These are phyloP conservation scores for Pontederia crassipes DNA, from an alignment of 176 grass and related monocot genomes.

Conservation along the genomic window DNA sequence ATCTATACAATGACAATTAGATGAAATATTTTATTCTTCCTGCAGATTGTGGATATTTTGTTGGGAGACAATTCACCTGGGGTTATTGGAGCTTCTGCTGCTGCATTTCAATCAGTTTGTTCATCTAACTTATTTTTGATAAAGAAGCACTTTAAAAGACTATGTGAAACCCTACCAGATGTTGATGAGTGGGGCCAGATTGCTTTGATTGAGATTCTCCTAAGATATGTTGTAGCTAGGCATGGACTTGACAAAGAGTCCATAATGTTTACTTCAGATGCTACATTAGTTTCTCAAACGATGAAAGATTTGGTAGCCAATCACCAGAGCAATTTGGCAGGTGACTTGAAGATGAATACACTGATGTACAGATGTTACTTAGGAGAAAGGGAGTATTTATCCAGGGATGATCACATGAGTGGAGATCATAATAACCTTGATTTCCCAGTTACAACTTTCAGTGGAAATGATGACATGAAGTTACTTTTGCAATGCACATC, in stretches of 20 bases:
- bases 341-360: constrained; percentile 28
- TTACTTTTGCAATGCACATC: constrained; percentile 72
- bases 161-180: constrained; percentile 83
- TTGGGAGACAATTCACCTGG: constrained; percentile 61
- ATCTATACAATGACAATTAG: not conserved
- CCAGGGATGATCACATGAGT: constrained; percentile 16
- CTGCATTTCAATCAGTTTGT: constrained; percentile 73
- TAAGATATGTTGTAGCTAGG: constrained; percentile 72
- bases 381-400: constrained; percentile 22
- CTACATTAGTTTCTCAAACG: constrained; percentile 6
- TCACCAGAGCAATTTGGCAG: constrained; percentile 12
- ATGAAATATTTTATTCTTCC: not conserved
- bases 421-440: constrained; percentile 14
- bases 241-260: constrained; percentile 91
- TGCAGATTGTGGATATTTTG: constrained; percentile 68
- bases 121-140: constrained; percentile 50
- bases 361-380: constrained; percentile 51
- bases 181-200: constrained; percentile 92
- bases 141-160: constrained; percentile 57
- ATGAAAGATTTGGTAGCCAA: not conserved
- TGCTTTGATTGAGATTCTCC: constrained; percentile 66
- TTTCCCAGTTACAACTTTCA: constrained; percentile 22
- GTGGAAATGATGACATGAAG: constrained; percentile 59
- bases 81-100: constrained; percentile 61
- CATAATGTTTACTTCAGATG: constrained; percentile 28